Evolutionary conservation across 495 filamentous ascomycete genomes (phyloP).

Genomic region (Xylaria longipes): DNA sequence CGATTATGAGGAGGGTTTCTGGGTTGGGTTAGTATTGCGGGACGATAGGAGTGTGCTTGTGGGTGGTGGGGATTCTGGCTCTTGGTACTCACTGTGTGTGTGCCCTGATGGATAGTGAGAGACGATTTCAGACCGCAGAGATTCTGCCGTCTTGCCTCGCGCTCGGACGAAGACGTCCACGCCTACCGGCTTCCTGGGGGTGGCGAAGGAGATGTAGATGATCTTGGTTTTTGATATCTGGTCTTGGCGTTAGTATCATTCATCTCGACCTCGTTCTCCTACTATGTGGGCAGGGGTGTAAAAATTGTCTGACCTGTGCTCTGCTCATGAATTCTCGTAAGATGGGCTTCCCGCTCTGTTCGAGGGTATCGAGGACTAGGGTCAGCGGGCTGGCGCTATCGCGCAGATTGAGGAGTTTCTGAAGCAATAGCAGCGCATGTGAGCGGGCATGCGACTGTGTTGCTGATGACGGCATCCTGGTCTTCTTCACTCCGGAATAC

Average conservation of each 20-base stretch:
- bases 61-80: slow-evolving; percentile 40
- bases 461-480: slow-evolving; percentile 55
- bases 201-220: slow-evolving; percentile 81
- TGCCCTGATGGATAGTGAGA: slow-evolving; percentile 54
- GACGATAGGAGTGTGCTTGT: slow-evolving; percentile 31
- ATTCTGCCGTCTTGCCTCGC: slow-evolving; percentile 59
- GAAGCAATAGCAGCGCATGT: slow-evolving; percentile 86
- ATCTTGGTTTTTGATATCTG: slow-evolving; percentile 61
- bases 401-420: slow-evolving; percentile 77
- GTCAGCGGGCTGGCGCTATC: slow-evolving; percentile 88
- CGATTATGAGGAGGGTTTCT: slow-evolving; percentile 68
- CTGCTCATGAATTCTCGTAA: slow-evolving; percentile 74
- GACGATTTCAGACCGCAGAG: slow-evolving; percentile 63
- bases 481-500: not conserved
- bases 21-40: slow-evolving; percentile 8
- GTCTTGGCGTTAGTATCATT: slow-evolving; percentile 20
- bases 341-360: slow-evolving; percentile 77
- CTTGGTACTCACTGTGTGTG: slow-evolving; percentile 45
- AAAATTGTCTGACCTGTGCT: slow-evolving; percentile 65
- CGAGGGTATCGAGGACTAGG: slow-evolving; percentile 80
- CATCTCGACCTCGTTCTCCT: not conserved
- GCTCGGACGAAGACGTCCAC: slow-evolving; percentile 70
- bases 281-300: not conserved
- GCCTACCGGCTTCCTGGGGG: slow-evolving; percentile 60
- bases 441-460: slow-evolving; percentile 74